Conservation (phyloP, 2,329 filamentous ascomycete genomes). For the Fusarium tuaranense region DNA sequence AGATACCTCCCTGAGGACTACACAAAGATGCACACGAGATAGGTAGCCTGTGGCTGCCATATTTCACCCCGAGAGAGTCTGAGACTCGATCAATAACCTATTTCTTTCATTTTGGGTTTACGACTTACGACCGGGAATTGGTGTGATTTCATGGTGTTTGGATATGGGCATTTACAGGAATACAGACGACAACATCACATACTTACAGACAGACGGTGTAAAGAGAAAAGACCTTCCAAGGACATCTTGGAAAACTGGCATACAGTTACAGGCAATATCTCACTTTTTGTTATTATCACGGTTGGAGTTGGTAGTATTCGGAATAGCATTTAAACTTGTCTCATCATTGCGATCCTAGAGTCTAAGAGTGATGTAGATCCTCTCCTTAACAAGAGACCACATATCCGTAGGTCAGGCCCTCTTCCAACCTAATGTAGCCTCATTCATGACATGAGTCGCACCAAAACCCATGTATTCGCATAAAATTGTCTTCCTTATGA, state of each 20-base stretch:
- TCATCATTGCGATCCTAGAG: background rate
- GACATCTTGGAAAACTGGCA: background rate
- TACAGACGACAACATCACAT: background rate
- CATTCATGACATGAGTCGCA: slow-evolving; percentile 7
- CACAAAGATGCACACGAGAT: slow-evolving; percentile 48
- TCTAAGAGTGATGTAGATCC: background rate
- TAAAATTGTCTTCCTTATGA: slow-evolving; percentile 26
- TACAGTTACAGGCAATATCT: background rate
- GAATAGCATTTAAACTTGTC: background rate
- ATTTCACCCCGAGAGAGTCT: background rate
- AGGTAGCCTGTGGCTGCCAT: slow-evolving; percentile 28
- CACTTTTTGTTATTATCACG: background rate
- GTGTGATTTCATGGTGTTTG: background rate
- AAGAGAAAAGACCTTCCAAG: background rate
- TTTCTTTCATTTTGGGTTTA: background rate
- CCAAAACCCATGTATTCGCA: slow-evolving; percentile 19
- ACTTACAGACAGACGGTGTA: background rate
- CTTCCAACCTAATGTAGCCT: background rate
- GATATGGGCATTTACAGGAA: background rate
- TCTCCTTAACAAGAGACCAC: background rate
- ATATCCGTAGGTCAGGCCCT: background rate
- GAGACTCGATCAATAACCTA: background rate
- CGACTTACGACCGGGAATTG: background rate
- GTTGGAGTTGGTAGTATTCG: background rate
- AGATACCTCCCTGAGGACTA: slow-evolving; percentile 51